A percentile compares a stretch with the other conserved stretches of the same genome.
phyloP scores from a whole-genome alignment of 1,284 basidiomycete species.

The Rhodotorula sp. region DNA sequence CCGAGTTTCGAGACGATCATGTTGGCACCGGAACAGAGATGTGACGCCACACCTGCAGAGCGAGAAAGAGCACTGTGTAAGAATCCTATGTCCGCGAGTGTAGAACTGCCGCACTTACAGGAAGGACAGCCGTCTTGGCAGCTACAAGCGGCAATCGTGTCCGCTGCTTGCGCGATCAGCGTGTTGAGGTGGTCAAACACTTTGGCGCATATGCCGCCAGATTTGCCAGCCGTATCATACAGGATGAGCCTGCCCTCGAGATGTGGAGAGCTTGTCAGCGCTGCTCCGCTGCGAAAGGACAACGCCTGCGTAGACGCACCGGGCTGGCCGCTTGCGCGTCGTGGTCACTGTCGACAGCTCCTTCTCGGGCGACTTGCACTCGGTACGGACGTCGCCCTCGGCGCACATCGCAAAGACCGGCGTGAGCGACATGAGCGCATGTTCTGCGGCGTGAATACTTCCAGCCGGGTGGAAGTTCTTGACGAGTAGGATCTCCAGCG shows the following conservation, averaged over 20 bases:
- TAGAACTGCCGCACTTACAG: constrained; percentile 56
- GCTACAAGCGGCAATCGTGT: constrained; percentile 63
- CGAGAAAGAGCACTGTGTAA: background rate
- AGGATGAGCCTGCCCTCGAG: constrained; percentile 66
- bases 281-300: background rate
- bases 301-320: constrained; percentile 52
- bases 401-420: constrained; percentile 65
- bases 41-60: constrained; percentile 40
- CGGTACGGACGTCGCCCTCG: constrained; percentile 68
- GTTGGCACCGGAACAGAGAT: constrained; percentile 44
- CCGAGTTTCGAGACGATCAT: constrained; percentile 54
- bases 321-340: constrained; percentile 69
- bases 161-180: constrained; percentile 63
- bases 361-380: constrained; percentile 75
- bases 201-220: constrained; percentile 69
- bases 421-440: constrained; percentile 70
- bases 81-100: constrained; percentile 17
- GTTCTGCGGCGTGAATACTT: constrained; percentile 79
- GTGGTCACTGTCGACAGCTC: constrained; percentile 65
- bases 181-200: constrained; percentile 76
- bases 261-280: background rate
- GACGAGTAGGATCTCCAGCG: constrained; percentile 56
- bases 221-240: constrained; percentile 70
- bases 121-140: constrained; percentile 70
- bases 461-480: constrained; percentile 66